phyloP scores from a whole-genome alignment of 1,284 basidiomycete genomes.

The Apiotrichum mycotoxinovorans region DNA sequence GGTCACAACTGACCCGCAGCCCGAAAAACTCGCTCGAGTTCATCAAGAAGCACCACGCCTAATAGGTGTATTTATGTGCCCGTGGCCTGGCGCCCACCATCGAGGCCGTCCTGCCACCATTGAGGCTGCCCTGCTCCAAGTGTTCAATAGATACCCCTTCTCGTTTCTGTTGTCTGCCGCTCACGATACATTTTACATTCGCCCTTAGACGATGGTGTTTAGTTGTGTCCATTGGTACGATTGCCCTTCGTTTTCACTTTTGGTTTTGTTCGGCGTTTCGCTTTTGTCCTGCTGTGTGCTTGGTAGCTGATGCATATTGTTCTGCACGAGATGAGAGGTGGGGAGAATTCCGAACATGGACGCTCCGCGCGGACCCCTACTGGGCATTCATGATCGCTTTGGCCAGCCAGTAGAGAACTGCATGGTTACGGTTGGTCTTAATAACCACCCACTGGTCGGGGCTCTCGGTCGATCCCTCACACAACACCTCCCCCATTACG shows the following conservation, averaged over 20 bases:
- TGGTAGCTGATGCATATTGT: neutral
- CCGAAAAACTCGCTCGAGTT: slow-evolving; percentile 31
- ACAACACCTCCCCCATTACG: too few relatives aligned
- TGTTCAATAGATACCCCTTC: neutral
- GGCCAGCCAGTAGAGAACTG: too few relatives aligned
- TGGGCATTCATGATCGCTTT: too few relatives aligned
- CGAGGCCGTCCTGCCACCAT: too few relatives aligned
- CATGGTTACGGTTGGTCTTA: too few relatives aligned
- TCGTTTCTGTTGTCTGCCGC: neutral
- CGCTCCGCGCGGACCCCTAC: too few relatives aligned
- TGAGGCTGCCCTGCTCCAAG: too few relatives aligned
- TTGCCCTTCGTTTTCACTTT: neutral
- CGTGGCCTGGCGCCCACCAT: too few relatives aligned
- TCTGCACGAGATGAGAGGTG: neutral
- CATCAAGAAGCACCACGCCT: slow-evolving; percentile 30
- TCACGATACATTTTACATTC: neutral
- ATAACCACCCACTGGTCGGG: too few relatives aligned
- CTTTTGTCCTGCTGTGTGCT: neutral
- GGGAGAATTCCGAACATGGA: too few relatives aligned
- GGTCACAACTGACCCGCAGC: slow-evolving; percentile 18
- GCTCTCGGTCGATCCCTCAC: too few relatives aligned
- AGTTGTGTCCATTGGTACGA: neutral
- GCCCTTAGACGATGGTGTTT: neutral
- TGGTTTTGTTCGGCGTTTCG: neutral
- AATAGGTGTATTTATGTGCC: too few relatives aligned